These are phyloP conservation scores for Kluyveromyces wickerhamii DNA, from an alignment of 805 yeast genomes.

Conservation along the genomic window DNA sequence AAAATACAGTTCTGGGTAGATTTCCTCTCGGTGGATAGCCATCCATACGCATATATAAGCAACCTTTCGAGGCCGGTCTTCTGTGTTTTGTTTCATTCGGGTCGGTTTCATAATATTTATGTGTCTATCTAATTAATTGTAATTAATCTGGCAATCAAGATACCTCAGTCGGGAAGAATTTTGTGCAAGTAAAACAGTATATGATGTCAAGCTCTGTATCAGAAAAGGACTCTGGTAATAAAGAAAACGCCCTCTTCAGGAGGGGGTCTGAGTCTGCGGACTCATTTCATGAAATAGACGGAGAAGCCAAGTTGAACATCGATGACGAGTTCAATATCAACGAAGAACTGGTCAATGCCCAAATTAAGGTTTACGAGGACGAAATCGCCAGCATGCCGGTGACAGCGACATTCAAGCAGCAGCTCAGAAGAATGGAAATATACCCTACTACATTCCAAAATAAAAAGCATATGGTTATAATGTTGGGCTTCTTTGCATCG, in stretches of 20 bases:
- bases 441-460: conserved; percentile 34
- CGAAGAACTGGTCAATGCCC: not conserved
- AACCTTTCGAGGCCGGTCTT: no score
- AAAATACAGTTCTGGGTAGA: no score
- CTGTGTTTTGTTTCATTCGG: no score
- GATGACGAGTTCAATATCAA: not conserved
- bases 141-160: no score
- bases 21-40: no score
- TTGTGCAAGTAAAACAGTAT: no score
- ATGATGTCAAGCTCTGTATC: not conserved
- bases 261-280: not conserved
- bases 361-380: not conserved
- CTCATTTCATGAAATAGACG: not conserved
- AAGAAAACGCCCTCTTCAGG: not conserved
- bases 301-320: not conserved
- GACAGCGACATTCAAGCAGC: not conserved
- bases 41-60: no score
- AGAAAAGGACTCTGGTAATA: not conserved
- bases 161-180: no score
- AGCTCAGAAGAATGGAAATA: conserved; percentile 1
- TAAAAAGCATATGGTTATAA: conserved; percentile 38
- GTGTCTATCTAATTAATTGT: no score
- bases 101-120: no score
- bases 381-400: not conserved
- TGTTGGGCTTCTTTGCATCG: conserved; percentile 51